Percentiles rank a stretch among this genome's conserved stretches.
Evolutionary conservation across 805 yeast genomes (phyloP).

Genomic region (Candida orba): DNA sequence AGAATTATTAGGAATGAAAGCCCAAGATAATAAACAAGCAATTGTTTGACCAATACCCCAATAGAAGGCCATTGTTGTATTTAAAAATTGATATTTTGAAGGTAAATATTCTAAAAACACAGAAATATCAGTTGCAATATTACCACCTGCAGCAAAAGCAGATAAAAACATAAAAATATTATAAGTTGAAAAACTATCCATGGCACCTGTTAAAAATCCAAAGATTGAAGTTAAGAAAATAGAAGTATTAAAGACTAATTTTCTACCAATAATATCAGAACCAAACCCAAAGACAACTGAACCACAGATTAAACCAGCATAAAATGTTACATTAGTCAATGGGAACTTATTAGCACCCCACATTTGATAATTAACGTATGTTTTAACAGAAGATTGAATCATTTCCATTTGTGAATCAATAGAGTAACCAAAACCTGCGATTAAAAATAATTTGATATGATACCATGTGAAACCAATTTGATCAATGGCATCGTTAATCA

Average conservation of each 20-base stretch:
- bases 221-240: constrained; percentile 38
- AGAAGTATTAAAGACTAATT: constrained; percentile 41
- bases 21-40: constrained; percentile 45
- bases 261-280: constrained; percentile 45
- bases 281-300: constrained; percentile 44
- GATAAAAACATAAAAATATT: constrained; percentile 39
- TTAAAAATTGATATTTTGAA: constrained; percentile 39
- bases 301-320: constrained; percentile 43
- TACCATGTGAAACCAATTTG: constrained; percentile 56
- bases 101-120: constrained; percentile 47
- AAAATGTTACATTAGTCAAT: constrained; percentile 36
- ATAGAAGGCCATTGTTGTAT: constrained; percentile 43
- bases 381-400: constrained; percentile 38
- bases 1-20: constrained; percentile 39
- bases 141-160: constrained; percentile 44
- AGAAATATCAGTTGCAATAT: constrained; percentile 44
- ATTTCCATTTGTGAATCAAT: constrained; percentile 44
- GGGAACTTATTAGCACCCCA: constrained; percentile 31
- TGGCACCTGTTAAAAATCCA: constrained; percentile 44
- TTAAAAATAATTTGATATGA: constrained; percentile 35
- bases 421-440: constrained; percentile 48
- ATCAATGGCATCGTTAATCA: constrained; percentile 48
- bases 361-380: constrained; percentile 41
- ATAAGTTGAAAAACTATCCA: constrained; percentile 39
- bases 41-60: constrained; percentile 56